Base-by-base conservation (phyloP, 75 land plant genomes). In the Sequoia sempervirens region DNA sequence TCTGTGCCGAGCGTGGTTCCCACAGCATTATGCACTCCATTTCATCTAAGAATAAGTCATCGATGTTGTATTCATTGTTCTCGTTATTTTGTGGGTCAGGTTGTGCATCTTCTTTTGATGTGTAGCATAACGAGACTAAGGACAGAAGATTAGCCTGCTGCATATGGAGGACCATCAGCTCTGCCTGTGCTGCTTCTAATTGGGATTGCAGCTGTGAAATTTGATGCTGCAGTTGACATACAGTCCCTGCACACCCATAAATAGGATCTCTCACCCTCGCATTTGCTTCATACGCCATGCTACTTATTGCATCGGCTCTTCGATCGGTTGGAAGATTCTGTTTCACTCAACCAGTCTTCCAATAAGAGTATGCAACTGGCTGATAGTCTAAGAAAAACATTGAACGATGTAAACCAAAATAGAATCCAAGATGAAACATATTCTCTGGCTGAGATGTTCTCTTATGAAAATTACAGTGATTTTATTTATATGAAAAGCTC, bases 231-330 rank as follows among this genome's bases (percentile, higher is more conserved):
- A 68, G 72, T 28, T 9, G 32, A 68, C 2, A 81, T 4, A 81
- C 7, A 15, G 7, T 81, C 9, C 74, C 74, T 54, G 82, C 20
- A 0, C 82, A 81, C 7, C 82, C 82, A 50, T 81, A 81, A 0
- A 81, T 23, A 5, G 82, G 82, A 47, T 81, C 82, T 10, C 74
- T 17, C 61, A 81, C 32, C 73, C 82, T 5, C 9, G 82, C 82
- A 47, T 52, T 52, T 54, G 82, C 82, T 28, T 81, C 82, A 28
- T 81, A 81, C 82, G 54, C 82, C 82, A 81, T 47, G 75, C 82
- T 53, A 9, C 6, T 52, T 41, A 54, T 30, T 18, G 32, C 82
- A 47, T 81, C 82, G 2, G 3, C 50, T 81, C 82, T 41, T 15
- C 36, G 23, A 0, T 28, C 74, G 10, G 13, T 4, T 26, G 74